Evolutionary conservation across 116 monocot species (phyloP).

Genomic region (Zostera marina): DNA sequence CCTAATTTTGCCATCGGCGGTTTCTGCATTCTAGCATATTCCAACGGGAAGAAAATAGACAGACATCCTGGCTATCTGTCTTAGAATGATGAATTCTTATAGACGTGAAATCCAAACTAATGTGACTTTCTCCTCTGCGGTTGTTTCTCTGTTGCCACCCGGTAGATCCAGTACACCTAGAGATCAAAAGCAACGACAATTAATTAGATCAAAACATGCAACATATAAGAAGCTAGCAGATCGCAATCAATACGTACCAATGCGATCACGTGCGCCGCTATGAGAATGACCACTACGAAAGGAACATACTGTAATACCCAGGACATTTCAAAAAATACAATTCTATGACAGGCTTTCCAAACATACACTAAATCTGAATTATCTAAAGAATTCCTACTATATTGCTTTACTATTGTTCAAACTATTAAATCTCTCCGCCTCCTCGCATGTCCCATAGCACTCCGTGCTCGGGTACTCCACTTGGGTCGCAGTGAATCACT

Average conservation of each 20-base stretch:
- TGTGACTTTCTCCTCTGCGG: slow-evolving; percentile 32
- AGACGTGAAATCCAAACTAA: slow-evolving; percentile 6
- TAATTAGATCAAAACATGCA: background rate
- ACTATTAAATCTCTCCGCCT: too few relatives aligned
- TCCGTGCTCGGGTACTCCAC: too few relatives aligned
- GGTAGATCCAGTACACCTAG: slow-evolving; percentile 57
- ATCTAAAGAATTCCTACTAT: too few relatives aligned
- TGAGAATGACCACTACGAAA: slow-evolving; percentile 40
- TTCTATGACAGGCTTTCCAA: too few relatives aligned
- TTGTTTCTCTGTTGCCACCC: slow-evolving; percentile 26
- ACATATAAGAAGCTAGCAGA: background rate
- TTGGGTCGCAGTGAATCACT: too few relatives aligned
- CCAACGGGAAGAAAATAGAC: background rate
- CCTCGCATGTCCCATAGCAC: too few relatives aligned
- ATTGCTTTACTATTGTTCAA: too few relatives aligned
- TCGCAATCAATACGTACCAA: slow-evolving; percentile 11
- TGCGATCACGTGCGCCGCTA: slow-evolving; percentile 55
- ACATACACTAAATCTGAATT: too few relatives aligned
- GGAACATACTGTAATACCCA: slow-evolving; percentile 42
- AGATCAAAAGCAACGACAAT: background rate
- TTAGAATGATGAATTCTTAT: background rate
- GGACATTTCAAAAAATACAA: too few relatives aligned
- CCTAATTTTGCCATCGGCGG: too few relatives aligned
- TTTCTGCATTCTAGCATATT: too few relatives aligned
- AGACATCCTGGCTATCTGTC: background rate